phyloP scores from a whole-genome alignment of 495 filamentous ascomycete species.

The Bombardia bombarda region DNA sequence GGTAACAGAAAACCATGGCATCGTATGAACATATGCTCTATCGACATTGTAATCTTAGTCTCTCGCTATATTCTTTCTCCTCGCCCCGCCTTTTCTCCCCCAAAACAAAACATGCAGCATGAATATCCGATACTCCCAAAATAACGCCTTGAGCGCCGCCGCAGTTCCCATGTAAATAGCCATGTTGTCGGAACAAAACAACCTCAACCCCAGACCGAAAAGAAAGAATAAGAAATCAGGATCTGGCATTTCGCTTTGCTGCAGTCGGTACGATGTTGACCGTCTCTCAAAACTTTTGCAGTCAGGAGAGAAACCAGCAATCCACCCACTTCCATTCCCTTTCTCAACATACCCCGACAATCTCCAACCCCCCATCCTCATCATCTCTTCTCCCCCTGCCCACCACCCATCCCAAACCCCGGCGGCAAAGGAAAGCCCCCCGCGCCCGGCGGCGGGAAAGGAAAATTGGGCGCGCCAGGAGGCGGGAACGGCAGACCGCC shows the following conservation, averaged over 20 bases:
- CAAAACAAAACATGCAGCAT: too few species aligned
- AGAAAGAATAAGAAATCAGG: not conserved
- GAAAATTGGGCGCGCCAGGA: slow-evolving; percentile 33
- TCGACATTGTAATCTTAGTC: too few species aligned
- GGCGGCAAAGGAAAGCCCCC: slow-evolving; percentile 22
- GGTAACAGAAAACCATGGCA: too few species aligned
- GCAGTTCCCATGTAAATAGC: slow-evolving; percentile 1
- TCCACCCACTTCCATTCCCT: too few species aligned
- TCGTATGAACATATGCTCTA: too few species aligned
- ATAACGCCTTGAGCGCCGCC: slow-evolving; percentile 10
- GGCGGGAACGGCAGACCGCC: slow-evolving; percentile 29
- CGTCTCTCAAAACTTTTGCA: too few species aligned
- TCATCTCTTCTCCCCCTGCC: not conserved
- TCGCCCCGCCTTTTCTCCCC: too few species aligned
- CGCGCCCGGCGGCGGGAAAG: slow-evolving; percentile 21
- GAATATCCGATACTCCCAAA: too few species aligned
- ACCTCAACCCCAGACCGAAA: not conserved
- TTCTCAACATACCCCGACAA: not conserved
- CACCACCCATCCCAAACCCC: not conserved
- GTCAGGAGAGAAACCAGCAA: too few species aligned
- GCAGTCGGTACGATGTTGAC: too few species aligned
- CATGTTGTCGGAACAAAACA: not conserved
- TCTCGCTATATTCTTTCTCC: too few species aligned
- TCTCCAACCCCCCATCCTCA: too few species aligned
- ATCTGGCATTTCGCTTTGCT: not conserved